phyloP scores from a whole-genome alignment of 225 moss, liverwort and hornwort species.

The Bryoerythrophyllum caledonicum region DNA sequence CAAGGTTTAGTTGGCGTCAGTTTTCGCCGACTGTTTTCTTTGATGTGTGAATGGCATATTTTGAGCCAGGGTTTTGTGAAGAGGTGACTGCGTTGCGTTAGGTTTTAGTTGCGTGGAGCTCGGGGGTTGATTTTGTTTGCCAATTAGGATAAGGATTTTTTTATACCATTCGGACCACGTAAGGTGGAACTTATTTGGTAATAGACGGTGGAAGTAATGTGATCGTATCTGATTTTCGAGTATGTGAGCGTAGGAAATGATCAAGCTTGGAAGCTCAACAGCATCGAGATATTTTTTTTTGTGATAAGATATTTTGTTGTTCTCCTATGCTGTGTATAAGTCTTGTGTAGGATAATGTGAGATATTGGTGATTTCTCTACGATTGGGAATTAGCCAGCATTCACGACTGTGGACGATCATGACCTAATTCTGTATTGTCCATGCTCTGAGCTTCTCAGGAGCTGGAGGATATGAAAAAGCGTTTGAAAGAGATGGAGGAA shows the following conservation, averaged over 20 bases:
- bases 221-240: not conserved
- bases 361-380: not conserved
- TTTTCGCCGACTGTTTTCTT: not conserved
- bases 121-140: not conserved
- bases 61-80: not conserved
- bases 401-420: not conserved
- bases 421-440: not conserved
- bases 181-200: not conserved
- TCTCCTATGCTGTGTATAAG: not conserved
- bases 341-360: not conserved
- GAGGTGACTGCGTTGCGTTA: not conserved
- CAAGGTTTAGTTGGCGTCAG: not conserved
- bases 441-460: constrained; percentile 47
- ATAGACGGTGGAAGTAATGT: not conserved
- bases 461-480: constrained; percentile 91
- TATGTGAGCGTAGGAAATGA: not conserved
- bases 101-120: not conserved
- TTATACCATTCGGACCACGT: not conserved
- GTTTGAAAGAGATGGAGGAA: constrained; percentile 89
- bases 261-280: not conserved
- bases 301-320: not conserved
- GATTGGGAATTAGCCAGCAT: not conserved
- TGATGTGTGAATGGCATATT: not conserved
- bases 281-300: not conserved
- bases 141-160: not conserved